Conservation (phyloP, 805 yeast genomes). For the Sugiyamaella floridensis region DNA sequence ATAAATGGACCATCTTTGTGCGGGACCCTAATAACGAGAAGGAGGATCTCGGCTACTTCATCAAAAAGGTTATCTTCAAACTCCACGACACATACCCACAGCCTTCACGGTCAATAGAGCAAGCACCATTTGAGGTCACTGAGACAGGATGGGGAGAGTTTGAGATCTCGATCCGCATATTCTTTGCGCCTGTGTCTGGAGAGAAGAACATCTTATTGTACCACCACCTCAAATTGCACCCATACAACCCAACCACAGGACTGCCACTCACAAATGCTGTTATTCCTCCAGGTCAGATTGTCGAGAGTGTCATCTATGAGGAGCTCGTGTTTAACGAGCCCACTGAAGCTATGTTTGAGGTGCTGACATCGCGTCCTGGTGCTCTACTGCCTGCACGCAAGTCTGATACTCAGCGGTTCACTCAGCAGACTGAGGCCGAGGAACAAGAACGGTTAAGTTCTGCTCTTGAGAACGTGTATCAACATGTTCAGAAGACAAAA, state of each 20-base stretch:
- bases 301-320: conserved; percentile 65
- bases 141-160: conserved; percentile 99
- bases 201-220: conserved; percentile 82
- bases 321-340: conserved; percentile 95
- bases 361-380: conserved; percentile 47
- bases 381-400: conserved; percentile 30
- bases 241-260: conserved; percentile 43
- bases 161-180: conserved; percentile 81
- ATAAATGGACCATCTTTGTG: conserved; percentile 90
- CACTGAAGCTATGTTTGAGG: conserved; percentile 77
- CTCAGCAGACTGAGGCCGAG: conserved; percentile 53
- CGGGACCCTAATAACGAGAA: conserved; percentile 51
- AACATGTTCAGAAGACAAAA: conserved; percentile 39
- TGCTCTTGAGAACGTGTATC: conserved; percentile 40
- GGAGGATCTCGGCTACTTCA: conserved; percentile 70
- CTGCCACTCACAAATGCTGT: conserved; percentile 5
- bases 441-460: conserved; percentile 51
- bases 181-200: conserved; percentile 65
- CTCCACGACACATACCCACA: conserved; percentile 90
- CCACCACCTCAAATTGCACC: conserved; percentile 88
- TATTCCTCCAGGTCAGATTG: conserved; percentile 34
- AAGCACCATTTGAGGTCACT: conserved; percentile 89
- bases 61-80: conserved; percentile 88
- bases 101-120: conserved; percentile 77
- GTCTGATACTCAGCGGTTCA: conserved; percentile 17